Base-by-base conservation (phyloP, 768 basidiomycete species). In the Psilocybe sp. region DNA sequence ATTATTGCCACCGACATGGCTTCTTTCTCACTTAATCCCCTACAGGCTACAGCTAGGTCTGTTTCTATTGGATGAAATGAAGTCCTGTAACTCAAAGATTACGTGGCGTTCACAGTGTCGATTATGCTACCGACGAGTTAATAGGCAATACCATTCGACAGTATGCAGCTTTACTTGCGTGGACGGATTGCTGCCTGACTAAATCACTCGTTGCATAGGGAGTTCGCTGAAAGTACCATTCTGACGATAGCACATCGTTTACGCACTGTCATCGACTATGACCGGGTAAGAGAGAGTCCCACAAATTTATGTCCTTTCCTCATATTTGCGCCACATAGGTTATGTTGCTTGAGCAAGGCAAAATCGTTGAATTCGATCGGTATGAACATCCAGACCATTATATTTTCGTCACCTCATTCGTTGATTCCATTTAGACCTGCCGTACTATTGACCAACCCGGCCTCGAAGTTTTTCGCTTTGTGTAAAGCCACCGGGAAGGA, bases 61-160 rank as follows among this genome's bases (percentile, higher is more conserved):
- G 44, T 23, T 15, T 19, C 20, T n/a, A 11, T 50, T 14, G 14
- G 3, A 20, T 14, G 28, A 5, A 11, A 20, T 31, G 15, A 11
- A 7, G 23, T 42, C 32, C 15, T n/a, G 32, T 14, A 46, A 18
- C 3, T 36, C 48, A 41, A 32, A 23, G 11, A 36, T 44, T 31
- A 35, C 40, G 40, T 46, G 6, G 16, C 23, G 42, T 31, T 35
- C 41, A 8, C 33, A 82, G 80, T 52, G 87, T 88, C 41, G 87
- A 89, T 61, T 88, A 91, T 61, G 88, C 87, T 18, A 92, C 91
- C 0, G 91, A 93, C 60, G 89, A 91, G 60, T 71, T 92, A 5
- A 92, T 89, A 55, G 75, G 84, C 35, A 85, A 85, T 61, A 89
- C 87, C 8, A 89, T 89, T 28, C 69, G 87, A 67, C 79, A 84